Evolutionary conservation across 2,329 filamentous ascomycete genomes (phyloP).

Genomic region (Pseudopithomyces chartarum): DNA sequence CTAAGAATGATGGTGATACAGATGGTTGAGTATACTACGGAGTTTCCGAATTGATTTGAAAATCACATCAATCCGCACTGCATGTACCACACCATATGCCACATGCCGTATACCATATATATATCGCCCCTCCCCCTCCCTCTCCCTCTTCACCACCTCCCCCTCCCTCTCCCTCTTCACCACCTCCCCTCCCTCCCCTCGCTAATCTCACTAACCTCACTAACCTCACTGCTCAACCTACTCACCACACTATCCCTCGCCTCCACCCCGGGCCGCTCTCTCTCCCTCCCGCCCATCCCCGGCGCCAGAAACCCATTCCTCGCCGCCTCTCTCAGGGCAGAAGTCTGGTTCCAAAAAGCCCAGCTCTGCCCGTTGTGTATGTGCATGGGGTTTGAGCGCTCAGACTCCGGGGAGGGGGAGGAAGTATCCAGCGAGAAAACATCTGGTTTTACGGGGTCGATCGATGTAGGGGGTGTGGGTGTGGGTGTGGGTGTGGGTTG

Average conservation of each 20-base stretch:
- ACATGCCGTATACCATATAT: no score
- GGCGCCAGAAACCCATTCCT: background rate
- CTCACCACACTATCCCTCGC: background rate
- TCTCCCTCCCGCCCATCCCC: background rate
- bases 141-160: background rate
- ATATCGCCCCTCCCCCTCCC: no score
- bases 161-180: background rate
- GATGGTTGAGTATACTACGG: no score
- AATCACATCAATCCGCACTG: no score
- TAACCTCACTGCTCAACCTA: slow-evolving; percentile 1
- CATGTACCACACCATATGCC: no score
- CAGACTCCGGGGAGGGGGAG: background rate
- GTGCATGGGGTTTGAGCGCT: background rate
- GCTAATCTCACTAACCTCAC: background rate
- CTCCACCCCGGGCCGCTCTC: background rate
- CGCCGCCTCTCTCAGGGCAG: background rate
- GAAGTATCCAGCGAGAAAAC: background rate
- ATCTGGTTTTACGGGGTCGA: background rate
- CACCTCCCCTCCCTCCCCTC: background rate
- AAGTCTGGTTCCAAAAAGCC: background rate
- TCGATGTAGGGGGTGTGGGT: no score
- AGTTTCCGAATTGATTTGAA: no score
- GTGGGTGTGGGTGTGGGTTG: no score
- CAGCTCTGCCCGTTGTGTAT: background rate
- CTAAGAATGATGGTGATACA: no score